Conservation (phyloP, 768 basidiomycete species). For the Termitomyces sp. region DNA sequence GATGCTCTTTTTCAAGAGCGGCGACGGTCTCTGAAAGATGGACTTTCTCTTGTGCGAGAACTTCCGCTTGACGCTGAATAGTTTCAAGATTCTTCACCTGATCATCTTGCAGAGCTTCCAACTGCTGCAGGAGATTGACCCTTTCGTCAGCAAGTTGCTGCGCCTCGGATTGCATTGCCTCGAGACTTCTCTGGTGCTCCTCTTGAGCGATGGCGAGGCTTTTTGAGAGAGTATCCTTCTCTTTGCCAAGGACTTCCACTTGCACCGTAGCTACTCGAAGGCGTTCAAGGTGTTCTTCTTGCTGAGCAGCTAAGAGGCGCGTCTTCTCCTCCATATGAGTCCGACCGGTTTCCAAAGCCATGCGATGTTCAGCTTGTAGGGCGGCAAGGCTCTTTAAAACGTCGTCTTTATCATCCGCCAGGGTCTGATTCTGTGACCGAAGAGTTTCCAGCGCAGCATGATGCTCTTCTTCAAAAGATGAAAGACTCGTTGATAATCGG, state of each 20-base stretch:
- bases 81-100: neutral
- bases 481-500: slow-evolving; percentile 35
- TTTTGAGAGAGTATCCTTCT: slow-evolving; percentile 3
- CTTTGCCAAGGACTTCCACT: neutral
- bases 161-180: neutral
- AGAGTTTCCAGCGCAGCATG: slow-evolving; percentile 32
- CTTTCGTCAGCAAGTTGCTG: neutral
- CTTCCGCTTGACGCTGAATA: neutral
- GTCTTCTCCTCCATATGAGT: slow-evolving; percentile 1
- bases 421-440: slow-evolving; percentile 3
- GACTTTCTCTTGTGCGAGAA: slow-evolving; percentile 2
- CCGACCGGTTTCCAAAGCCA: neutral
- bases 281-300: neutral
- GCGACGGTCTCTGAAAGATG: neutral
- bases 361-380: slow-evolving; percentile 7
- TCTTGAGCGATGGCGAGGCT: neutral
- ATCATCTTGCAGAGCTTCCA: neutral
- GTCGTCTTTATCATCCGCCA: slow-evolving; percentile 3
- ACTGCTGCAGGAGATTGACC: neutral
- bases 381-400: neutral
- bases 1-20: slow-evolving; percentile 1
- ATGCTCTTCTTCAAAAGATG: slow-evolving; percentile 46
- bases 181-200: slow-evolving; percentile 2
- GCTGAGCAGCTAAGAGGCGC: neutral
- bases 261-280: neutral